Evolutionary conservation across 2,329 filamentous ascomycete genomes (phyloP), one percentile per base, ranked within the genome.

Genomic region (Atkinsonella hypoxylon): DNA sequence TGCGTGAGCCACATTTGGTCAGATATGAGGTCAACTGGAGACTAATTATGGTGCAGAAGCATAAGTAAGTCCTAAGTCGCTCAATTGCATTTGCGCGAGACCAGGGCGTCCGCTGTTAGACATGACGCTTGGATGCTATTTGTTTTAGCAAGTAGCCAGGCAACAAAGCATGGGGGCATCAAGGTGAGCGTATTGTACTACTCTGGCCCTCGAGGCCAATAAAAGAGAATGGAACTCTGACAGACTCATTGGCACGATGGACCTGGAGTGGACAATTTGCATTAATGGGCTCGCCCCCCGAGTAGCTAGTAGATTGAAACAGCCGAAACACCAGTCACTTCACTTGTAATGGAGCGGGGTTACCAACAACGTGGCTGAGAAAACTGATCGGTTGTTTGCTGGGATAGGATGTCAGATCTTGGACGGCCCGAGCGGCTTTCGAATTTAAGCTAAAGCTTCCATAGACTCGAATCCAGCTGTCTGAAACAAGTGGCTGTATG

Each of bases 401-500:
- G 36, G 46, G 47, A 43, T 34, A 42, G 43, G 31, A 45, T 48
- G 53, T 48, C 32, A 53, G 54, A 56, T 55, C 49, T 51, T 51
- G 47, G 52, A 54, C 51, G 54, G 53, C 49, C 53, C 53, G 52
- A 55, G 54, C 53, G 52, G 54, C 47, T 53, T 45, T 39, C 31
- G 47, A 53, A 45, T 39, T 44, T 34, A 30, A 40, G 43, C 41
- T 48, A 52, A 47, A 48, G 47, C 50, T 50, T 50, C 49, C 49
- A 51, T 12, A 51, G 45, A 45, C 31, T 50, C 50, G 47, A 51
- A 22, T 44, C 42, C 39, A 18, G 49, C 44, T 49, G 50, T 55
- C 57, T 57, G 56, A 59, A 58, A 57, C 56, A 52, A 40, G 54
- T 51, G 54, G 51, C 47, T 50, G 49, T 56, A 52, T 55, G 46